phyloP scores from a whole-genome alignment of 768 basidiomycete genomes.

The Pleurotus tuber-regium region DNA sequence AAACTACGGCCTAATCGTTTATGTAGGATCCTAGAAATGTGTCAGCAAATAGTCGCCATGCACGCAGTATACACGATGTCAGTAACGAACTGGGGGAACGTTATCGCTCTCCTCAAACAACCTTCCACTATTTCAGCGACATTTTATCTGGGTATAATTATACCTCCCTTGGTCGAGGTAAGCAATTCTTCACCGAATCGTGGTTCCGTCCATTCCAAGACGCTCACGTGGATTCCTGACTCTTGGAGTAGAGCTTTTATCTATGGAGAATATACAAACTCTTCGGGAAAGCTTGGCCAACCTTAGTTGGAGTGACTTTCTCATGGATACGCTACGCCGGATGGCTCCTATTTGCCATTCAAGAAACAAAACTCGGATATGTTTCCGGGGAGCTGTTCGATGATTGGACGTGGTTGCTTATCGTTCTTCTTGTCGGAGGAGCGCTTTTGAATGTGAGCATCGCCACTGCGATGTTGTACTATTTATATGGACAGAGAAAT shows the following conservation, averaged over 20 bases:
- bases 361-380: background rate
- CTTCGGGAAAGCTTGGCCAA: background rate
- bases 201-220: background rate
- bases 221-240: background rate
- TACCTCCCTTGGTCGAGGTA: background rate
- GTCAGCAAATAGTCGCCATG: background rate
- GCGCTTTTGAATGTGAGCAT: background rate
- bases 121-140: background rate
- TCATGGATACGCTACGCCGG: background rate
- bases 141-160: background rate
- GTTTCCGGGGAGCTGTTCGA: background rate
- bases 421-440: background rate
- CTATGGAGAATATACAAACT: background rate
- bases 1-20: no score
- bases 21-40: background rate
- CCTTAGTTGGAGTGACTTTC: background rate
- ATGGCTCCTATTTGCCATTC: background rate
- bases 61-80: conserved; percentile 7
- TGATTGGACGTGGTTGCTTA: background rate
- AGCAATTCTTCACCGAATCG: background rate
- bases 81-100: background rate
- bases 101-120: background rate
- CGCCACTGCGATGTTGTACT: background rate
- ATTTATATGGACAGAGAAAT: background rate
- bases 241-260: background rate